Conservation (phyloP, 2,329 filamentous ascomycete genomes). For the Calonectria fujianensis region DNA sequence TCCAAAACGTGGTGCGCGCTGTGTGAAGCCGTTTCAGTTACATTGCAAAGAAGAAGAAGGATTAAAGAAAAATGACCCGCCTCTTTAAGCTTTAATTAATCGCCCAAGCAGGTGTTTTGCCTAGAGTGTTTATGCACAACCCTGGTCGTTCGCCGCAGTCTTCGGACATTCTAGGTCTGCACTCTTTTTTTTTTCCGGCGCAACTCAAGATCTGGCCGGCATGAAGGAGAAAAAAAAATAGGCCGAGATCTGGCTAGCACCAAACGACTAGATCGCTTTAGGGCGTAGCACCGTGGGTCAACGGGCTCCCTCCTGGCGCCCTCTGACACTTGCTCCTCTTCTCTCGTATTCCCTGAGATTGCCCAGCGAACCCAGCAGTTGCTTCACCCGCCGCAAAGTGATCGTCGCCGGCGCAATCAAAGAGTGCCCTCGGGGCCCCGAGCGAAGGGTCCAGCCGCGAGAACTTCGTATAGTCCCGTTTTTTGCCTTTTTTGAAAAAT, state of each 20-base stretch:
- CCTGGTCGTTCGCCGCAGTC: neutral
- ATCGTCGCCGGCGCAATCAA: conserved; percentile 17
- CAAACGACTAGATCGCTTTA: neutral
- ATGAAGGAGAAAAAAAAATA: neutral
- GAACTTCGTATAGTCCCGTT: conserved; percentile 10
- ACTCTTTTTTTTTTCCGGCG: neutral
- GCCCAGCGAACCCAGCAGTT: neutral
- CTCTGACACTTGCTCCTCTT: neutral
- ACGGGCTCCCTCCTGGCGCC: conserved; percentile 1
- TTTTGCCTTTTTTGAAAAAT: neutral
- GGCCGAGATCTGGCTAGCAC: conserved; percentile 22
- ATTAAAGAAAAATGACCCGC: neutral
- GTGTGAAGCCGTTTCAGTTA: conserved; percentile 19
- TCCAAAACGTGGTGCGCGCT: neutral
- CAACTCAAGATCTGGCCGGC: neutral
- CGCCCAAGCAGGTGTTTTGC: neutral
- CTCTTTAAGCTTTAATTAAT: conserved; percentile 14
- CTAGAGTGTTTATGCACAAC: neutral
- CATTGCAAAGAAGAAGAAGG: neutral
- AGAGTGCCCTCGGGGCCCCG: neutral
- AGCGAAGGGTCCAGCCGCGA: neutral
- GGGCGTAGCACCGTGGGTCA: neutral
- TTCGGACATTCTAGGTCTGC: neutral
- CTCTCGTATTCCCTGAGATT: conserved; percentile 24
- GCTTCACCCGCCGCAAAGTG: conserved; percentile 2